These are phyloP conservation scores for Actinomucor elegans DNA, from an alignment of 371 early-diverging fungal species.

Conservation along the genomic window DNA sequence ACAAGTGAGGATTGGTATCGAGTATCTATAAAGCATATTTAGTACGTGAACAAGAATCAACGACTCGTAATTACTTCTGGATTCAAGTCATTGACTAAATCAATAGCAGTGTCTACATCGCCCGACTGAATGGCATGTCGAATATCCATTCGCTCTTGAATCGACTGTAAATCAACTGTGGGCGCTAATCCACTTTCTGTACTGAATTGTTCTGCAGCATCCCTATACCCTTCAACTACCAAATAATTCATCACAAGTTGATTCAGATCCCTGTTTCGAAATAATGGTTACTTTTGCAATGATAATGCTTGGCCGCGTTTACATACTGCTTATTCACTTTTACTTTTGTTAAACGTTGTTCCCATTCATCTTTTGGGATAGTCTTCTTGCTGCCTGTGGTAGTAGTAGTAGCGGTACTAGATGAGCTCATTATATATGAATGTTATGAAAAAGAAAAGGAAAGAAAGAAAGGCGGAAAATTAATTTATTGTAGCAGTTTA, in stretches of 20 bases:
- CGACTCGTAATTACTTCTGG: constrained; percentile 96
- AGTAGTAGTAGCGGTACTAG: neutral
- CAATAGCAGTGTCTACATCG: constrained; percentile 91
- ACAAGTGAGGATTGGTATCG: constrained; percentile 92
- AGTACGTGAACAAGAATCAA: no score
- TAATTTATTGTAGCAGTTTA: neutral
- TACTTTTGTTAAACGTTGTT: constrained; percentile 55
- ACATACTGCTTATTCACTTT: constrained; percentile 68
- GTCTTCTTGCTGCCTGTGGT: constrained; percentile 35
- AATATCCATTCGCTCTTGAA: constrained; percentile 93
- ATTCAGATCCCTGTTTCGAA: constrained; percentile 85
- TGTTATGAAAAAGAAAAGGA: neutral
- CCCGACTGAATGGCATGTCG: constrained; percentile 90
- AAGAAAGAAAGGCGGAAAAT: constrained; percentile 17
- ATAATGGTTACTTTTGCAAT: neutral
- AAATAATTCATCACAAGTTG: constrained; percentile 97
- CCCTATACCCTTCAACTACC: constrained; percentile 97
- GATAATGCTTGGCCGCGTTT: neutral
- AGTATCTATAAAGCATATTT: constrained; percentile 81
- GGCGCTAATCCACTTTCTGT: constrained; percentile 81
- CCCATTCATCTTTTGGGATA: constrained; percentile 65
- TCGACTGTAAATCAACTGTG: constrained; percentile 80
- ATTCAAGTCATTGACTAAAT: constrained; percentile 93
- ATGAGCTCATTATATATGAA: constrained; percentile 5
- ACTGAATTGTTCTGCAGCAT: constrained; percentile 95